These are phyloP conservation scores for Ascomycota sp. DNA, from an alignment of 2,329 filamentous ascomycete species.

Conservation along the genomic window DNA sequence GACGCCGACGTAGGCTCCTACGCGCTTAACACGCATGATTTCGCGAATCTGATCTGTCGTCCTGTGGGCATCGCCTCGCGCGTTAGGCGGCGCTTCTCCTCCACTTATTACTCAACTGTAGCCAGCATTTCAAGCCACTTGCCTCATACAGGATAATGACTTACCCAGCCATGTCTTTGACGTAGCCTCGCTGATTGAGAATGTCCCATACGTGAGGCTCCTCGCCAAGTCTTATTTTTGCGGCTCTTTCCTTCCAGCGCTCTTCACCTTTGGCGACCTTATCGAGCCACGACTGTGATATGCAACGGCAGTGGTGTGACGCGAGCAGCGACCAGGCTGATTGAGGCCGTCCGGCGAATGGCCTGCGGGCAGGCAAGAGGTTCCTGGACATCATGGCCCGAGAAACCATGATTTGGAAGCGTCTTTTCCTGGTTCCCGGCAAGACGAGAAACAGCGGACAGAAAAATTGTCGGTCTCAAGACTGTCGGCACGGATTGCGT, in stretches of 20 bases:
- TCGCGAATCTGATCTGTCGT: constrained; percentile 34
- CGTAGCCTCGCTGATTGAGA: constrained; percentile 49
- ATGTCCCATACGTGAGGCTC: constrained; percentile 36
- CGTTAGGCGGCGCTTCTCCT: neutral
- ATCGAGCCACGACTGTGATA: constrained; percentile 20
- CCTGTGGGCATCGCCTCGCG: constrained; percentile 7
- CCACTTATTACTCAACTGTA: too few species aligned
- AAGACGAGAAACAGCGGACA: neutral
- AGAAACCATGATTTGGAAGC: too few species aligned
- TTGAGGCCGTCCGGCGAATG: too few species aligned
- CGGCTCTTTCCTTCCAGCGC: constrained; percentile 27
- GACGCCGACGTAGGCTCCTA: constrained; percentile 62
- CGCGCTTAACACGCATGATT: constrained; percentile 42
- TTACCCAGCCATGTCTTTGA: constrained; percentile 59
- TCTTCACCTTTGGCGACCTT: constrained; percentile 21
- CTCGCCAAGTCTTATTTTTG: constrained; percentile 27
- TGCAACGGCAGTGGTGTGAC: constrained; percentile 11
- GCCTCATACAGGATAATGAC: too few species aligned
- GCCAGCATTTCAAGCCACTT: too few species aligned
- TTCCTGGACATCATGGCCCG: neutral
- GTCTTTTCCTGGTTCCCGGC: too few species aligned
- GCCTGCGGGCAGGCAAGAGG: neutral
- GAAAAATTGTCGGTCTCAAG: neutral
- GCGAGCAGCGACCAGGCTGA: constrained; percentile 5
- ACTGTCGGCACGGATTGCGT: neutral